Base-by-base conservation (phyloP, 2,329 filamentous ascomycete species). In the Fusarium decemcellulare region DNA sequence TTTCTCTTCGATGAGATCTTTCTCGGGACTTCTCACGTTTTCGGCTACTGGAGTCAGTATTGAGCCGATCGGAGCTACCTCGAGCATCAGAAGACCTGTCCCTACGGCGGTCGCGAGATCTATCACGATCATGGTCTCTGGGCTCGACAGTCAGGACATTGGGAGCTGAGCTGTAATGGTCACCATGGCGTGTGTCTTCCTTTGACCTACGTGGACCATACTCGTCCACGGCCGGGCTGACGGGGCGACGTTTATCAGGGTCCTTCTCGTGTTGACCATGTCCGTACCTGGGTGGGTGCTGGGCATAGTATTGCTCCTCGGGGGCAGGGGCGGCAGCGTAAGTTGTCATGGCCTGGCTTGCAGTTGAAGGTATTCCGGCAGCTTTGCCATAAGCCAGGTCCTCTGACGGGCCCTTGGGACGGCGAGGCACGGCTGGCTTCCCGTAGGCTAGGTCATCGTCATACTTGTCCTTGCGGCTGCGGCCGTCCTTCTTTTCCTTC, bases 361-460 rank as follows among this genome's bases (percentile, higher is more conserved):
- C 72, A 78, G 63, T 61, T 7, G 72, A 65, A 29, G 71, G 65
- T 29, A 70, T 43, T 36, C 70, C 72, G 9, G 50, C 43, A 4
- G 59, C 65, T 59, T 74, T 75, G 8, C 73, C 73, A 18, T 75
- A 75, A 36, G 73, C 73, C 52, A 75, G 44, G 34, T 72, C 70
- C 9, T 70, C 70, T n/a, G 70, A 61, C 16, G 65, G 43, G 9
- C 59, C 59, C n/a, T 72, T 69, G 5, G 72, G 71, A n/a, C 71
- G 72, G 47, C 60, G 59, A 43, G 76, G 72, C 34, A 72, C 59
- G 3, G 77, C 65, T 14, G 74, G 74, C 29, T 76, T 75, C 32
- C 87, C 87, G 65, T 89, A 89, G 5, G 85, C 85, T 10, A 88
- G 77, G 60, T 86, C 83, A 5, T 86, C 83, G 32, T 85, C 83